A percentile compares a stretch with the other conserved stretches of the same genome.
These are phyloP conservation scores for Murraya paniculata DNA, from an alignment of 345 rosid species.

Conservation along the genomic window DNA sequence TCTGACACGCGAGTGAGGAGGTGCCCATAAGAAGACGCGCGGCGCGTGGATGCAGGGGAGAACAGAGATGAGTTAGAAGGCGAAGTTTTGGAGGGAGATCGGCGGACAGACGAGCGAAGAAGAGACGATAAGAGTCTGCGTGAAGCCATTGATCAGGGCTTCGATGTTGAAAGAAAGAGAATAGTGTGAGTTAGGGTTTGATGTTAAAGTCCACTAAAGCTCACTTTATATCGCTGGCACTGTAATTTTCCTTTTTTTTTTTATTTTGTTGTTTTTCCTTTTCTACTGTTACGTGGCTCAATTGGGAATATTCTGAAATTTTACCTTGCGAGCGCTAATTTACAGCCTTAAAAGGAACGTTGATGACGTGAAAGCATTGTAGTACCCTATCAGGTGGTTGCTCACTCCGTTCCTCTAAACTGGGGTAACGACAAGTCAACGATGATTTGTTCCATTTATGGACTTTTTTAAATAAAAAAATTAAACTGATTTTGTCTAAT, in stretches of 20 bases:
- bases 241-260: too few species aligned
- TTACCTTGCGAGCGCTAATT: not conserved
- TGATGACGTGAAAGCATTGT: not conserved
- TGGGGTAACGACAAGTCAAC: not conserved
- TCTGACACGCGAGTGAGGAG: constrained; percentile 65
- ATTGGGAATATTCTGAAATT: not conserved
- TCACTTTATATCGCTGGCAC: not conserved
- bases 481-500: too few species aligned
- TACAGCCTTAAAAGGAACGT: too few species aligned
- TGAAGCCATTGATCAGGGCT: constrained; percentile 65
- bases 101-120: constrained; percentile 68
- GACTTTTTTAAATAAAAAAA: too few species aligned
- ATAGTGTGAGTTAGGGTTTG: constrained; percentile 31
- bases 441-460: not conserved
- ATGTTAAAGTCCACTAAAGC: not conserved
- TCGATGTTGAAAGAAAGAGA: constrained; percentile 11
- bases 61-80: constrained; percentile 32
- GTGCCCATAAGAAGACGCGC: constrained; percentile 44
- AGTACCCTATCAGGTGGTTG: not conserved
- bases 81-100: constrained; percentile 45
- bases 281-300: not conserved
- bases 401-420: not conserved
- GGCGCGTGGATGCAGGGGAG: constrained; percentile 36
- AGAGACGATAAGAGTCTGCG: constrained; percentile 70
- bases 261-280: not conserved